Conservation (phyloP, 345 rosid species). For the Lagerstroemia speciosa region DNA sequence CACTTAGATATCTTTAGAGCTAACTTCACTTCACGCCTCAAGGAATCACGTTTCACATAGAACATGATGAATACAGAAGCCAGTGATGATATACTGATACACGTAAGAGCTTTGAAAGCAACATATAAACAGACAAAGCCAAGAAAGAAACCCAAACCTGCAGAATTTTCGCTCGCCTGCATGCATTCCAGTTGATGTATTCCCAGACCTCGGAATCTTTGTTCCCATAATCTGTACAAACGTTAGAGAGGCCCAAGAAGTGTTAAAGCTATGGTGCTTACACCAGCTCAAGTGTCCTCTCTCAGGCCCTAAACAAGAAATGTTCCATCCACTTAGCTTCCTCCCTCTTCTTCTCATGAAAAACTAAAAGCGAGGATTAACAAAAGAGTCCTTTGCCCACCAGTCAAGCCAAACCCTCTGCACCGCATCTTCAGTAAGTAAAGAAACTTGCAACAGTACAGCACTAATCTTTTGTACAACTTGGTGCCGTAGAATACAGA, state of each 20-base stretch:
- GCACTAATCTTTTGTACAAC: neutral
- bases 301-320: too few relatives aligned
- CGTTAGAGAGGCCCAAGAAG: slow-evolving; percentile 8
- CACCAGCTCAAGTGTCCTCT: neutral
- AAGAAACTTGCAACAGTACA: neutral
- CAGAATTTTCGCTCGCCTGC: neutral
- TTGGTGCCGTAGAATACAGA: neutral
- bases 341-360: neutral
- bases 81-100: too few relatives aligned
- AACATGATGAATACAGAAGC: too few relatives aligned
- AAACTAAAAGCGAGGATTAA: neutral
- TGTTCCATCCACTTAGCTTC: neutral
- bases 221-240: slow-evolving; percentile 10
- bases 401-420: neutral
- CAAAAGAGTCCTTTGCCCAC: neutral
- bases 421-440: too few relatives aligned
- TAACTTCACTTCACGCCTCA: too few relatives aligned
- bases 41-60: too few relatives aligned
- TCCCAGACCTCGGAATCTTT: neutral
- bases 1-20: too few relatives aligned
- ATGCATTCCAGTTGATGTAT: neutral
- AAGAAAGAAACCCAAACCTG: neutral
- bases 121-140: neutral
- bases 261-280: neutral
- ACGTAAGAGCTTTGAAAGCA: neutral